A percentile compares a stretch with the other conserved stretches of the same genome.
Evolutionary conservation across 2,329 filamentous ascomycete genomes (phyloP).

Genomic region (Cladobotryum protrusum): DNA sequence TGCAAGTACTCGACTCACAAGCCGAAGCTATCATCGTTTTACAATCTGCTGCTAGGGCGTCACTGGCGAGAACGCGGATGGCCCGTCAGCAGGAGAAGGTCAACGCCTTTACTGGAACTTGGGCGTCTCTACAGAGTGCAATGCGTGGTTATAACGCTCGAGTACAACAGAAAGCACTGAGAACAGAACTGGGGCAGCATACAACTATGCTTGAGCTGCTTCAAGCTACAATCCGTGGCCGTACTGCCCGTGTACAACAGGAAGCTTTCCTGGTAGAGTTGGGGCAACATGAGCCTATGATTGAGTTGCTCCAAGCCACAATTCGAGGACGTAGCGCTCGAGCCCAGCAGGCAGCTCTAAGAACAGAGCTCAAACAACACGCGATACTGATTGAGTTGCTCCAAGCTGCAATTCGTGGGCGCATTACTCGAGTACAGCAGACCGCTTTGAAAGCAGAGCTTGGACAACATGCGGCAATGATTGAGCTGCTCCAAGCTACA

Average conservation of each 20-base stretch:
- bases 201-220: slow-evolving; percentile 37
- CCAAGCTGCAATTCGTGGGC: slow-evolving; percentile 46
- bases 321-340: slow-evolving; percentile 45
- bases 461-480: slow-evolving; percentile 33
- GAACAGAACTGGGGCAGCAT: slow-evolving; percentile 42
- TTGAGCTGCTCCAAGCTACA: slow-evolving; percentile 34
- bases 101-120: slow-evolving; percentile 41
- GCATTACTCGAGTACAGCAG: slow-evolving; percentile 38
- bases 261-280: slow-evolving; percentile 42
- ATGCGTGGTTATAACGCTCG: slow-evolving; percentile 45
- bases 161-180: slow-evolving; percentile 35
- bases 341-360: slow-evolving; percentile 36
- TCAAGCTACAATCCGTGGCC: slow-evolving; percentile 47
- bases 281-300: slow-evolving; percentile 33
- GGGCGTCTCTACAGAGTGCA: slow-evolving; percentile 38
- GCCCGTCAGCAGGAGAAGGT: slow-evolving; percentile 46
- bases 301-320: slow-evolving; percentile 33
- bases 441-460: slow-evolving; percentile 42
- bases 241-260: slow-evolving; percentile 40
- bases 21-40: slow-evolving; percentile 46
- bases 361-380: slow-evolving; percentile 42
- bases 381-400: slow-evolving; percentile 37
- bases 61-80: slow-evolving; percentile 51
- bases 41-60: slow-evolving; percentile 61
- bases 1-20: slow-evolving; percentile 45